These are phyloP conservation scores for Reticulascus tulasneorum DNA, from an alignment of 2,329 filamentous ascomycete species.

Conservation along the genomic window DNA sequence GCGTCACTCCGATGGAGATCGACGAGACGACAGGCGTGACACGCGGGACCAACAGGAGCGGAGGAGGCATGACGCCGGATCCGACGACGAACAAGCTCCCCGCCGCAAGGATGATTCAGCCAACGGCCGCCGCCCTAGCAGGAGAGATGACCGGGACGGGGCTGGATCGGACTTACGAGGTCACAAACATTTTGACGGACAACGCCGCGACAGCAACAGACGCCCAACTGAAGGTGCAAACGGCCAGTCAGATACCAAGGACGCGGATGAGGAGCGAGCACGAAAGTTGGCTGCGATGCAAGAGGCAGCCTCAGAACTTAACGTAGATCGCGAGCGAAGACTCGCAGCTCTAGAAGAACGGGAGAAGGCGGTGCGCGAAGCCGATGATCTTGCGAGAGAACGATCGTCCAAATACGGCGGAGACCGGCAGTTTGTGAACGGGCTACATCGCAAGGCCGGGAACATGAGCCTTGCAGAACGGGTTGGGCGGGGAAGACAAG, in stretches of 20 bases:
- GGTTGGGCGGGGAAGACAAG: constrained; percentile 44
- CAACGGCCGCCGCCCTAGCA: constrained; percentile 9
- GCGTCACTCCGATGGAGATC: constrained; percentile 3
- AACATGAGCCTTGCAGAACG: constrained; percentile 49
- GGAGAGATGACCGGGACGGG: constrained; percentile 19
- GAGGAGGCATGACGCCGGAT: constrained; percentile 20
- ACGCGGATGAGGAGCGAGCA: constrained; percentile 54
- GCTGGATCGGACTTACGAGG: constrained; percentile 10
- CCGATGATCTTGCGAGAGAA: constrained; percentile 61
- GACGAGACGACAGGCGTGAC: constrained; percentile 5
- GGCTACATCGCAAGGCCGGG: constrained; percentile 56
- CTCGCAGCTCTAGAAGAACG: constrained; percentile 62
- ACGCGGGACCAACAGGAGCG: constrained; percentile 26
- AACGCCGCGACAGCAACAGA: constrained; percentile 16
- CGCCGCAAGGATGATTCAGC: constrained; percentile 20
- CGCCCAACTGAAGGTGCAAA: constrained; percentile 12
- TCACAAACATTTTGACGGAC: constrained; percentile 15
- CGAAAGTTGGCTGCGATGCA: constrained; percentile 72
- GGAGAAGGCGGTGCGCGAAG: constrained; percentile 61
- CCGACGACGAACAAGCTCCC: constrained; percentile 24
- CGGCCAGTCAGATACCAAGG: constrained; percentile 18
- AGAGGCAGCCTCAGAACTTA: constrained; percentile 63
- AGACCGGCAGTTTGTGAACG: constrained; percentile 61
- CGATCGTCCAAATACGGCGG: constrained; percentile 58
- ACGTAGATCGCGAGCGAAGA: constrained; percentile 64